Percentiles rank a stretch among this genome's conserved stretches.
phyloP scores from a whole-genome alignment of 441 rosid species.

The Eutrema salsugineum region DNA sequence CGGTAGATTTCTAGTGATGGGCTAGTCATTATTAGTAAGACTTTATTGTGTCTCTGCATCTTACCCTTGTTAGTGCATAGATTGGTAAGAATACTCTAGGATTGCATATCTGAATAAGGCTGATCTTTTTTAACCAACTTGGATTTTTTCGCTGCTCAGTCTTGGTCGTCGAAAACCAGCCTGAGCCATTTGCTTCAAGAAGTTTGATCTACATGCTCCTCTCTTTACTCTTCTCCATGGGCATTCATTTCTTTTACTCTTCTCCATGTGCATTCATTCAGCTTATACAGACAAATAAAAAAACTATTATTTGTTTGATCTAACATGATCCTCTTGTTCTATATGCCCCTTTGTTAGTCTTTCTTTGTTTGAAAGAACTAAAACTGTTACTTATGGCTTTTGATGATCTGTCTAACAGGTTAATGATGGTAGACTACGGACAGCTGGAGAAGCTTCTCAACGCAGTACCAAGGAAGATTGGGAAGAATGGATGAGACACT shows the following conservation, averaged over 20 bases:
- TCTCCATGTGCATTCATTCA: background rate
- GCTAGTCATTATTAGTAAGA: background rate
- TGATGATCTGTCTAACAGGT: slow-evolving; percentile 47
- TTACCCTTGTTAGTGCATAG: slow-evolving; percentile 1
- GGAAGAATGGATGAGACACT: slow-evolving; percentile 99
- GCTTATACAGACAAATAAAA: background rate
- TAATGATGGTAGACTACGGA: slow-evolving; percentile 85
- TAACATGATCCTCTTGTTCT: slow-evolving; percentile 3
- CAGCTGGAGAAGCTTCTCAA: slow-evolving; percentile 99
- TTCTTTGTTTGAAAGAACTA: slow-evolving; percentile 10
- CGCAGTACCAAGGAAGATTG: slow-evolving; percentile 99
- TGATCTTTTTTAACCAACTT: background rate
- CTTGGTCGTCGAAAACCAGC: background rate
- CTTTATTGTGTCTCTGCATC: slow-evolving; percentile 17
- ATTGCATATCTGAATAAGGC: slow-evolving; percentile 6
- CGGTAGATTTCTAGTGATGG: slow-evolving; percentile 18
- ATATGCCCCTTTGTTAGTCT: background rate
- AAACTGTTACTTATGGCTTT: slow-evolving; percentile 18
- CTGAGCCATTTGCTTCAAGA: slow-evolving; percentile 8
- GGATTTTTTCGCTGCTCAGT: background rate
- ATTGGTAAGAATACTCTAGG: background rate
- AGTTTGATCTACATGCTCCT: background rate
- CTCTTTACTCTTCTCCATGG: background rate
- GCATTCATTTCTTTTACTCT: slow-evolving; percentile 7
- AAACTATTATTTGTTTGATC: slow-evolving; percentile 9